Base-by-base conservation (phyloP, 2,329 filamentous ascomycete species). In the Cephalotrichum gorgonifer region DNA sequence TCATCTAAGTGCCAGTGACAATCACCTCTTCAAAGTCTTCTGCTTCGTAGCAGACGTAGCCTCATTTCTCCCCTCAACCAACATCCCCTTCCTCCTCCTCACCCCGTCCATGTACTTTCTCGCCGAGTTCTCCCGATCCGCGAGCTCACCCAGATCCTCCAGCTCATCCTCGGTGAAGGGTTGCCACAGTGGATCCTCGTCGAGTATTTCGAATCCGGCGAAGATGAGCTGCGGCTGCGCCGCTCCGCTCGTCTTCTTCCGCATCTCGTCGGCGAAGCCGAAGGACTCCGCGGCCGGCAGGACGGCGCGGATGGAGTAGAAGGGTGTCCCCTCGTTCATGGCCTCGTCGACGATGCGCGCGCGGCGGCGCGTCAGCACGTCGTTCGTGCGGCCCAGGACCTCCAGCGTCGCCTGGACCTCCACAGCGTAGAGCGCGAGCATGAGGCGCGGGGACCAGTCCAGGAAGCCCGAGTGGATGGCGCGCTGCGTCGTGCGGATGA, bases 111-210 rank as follows among this genome's bases (percentile, higher is more conserved):
- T 90, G 72, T 97, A 97, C 62, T 86, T 72, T 78, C 94, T 95
- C 23, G 93, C 93, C 46, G 97, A 87, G 67, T 96, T 97, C 74
- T 97, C 93, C 61, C 80, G 79, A 68, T 98, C 93, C 4, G 88
- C 93, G 62, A 91, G 72, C 72, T 97, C 91, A 25, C 93, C 93
- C 52, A 98, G 69, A 71, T 98, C 93, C 73, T 98, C 93, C 47
- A 98, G 68, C 61, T 98, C 88, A 63, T 97, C 93, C 62, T 97
- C 93, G 0, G 91, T 97, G 55, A 88, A 89, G 1, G 93, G 93
- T 43, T 95, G 89, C 93, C 93, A 98, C 71, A 94, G 95, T 0
- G 93, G 93, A 70, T 98, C 93, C 67, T 96, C 85, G 63, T 97
- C 89, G 2, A 97, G 73, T 57, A 95, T 79, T 65, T 96, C 88